phyloP scores from a whole-genome alignment of 2,329 filamentous ascomycete genomes.

The Aspergillus sp. region DNA sequence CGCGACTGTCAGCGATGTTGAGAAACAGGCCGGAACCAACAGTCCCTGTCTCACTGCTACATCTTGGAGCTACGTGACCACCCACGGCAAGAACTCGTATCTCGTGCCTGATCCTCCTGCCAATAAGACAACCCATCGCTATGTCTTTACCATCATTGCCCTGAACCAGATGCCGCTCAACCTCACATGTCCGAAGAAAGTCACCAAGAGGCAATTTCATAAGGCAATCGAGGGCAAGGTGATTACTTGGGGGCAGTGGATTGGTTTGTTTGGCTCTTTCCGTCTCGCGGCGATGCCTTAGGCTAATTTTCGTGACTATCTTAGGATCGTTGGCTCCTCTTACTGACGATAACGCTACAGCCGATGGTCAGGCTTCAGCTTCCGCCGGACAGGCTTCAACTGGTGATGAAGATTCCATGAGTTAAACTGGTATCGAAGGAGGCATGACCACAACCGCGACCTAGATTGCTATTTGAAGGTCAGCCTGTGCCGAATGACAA shows the following conservation, averaged over 20 bases:
- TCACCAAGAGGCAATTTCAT: slow-evolving; percentile 21
- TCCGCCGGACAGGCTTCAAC: too few relatives aligned
- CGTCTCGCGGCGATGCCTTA: too few relatives aligned
- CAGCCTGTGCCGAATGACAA: too few relatives aligned
- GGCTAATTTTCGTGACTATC: too few relatives aligned
- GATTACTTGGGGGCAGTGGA: slow-evolving; percentile 27
- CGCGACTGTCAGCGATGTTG: slow-evolving; percentile 12
- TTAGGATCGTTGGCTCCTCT: too few relatives aligned
- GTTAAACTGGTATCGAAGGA: too few relatives aligned
- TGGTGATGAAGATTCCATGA: too few relatives aligned
- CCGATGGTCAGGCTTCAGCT: too few relatives aligned
- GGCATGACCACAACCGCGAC: too few relatives aligned
- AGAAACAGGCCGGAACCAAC: slow-evolving; percentile 4
- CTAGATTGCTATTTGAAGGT: too few relatives aligned
- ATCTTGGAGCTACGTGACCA: slow-evolving; percentile 25
- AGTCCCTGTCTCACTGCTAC: slow-evolving; percentile 14
- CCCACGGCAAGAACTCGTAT: slow-evolving; percentile 16
- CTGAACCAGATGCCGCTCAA: slow-evolving; percentile 16
- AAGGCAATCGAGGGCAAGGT: slow-evolving; percentile 23
- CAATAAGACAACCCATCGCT: slow-evolving; percentile 28
- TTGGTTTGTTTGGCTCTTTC: slow-evolving; percentile 16
- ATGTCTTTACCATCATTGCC: slow-evolving; percentile 26
- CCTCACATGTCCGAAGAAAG: slow-evolving; percentile 14
- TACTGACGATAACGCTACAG: too few relatives aligned
- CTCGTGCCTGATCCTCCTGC: slow-evolving; percentile 20